Evolutionary conservation across 1,284 basidiomycete genomes (phyloP), one percentile per base, ranked within the genome.

Genomic region (Acaromyces ingoldii): DNA sequence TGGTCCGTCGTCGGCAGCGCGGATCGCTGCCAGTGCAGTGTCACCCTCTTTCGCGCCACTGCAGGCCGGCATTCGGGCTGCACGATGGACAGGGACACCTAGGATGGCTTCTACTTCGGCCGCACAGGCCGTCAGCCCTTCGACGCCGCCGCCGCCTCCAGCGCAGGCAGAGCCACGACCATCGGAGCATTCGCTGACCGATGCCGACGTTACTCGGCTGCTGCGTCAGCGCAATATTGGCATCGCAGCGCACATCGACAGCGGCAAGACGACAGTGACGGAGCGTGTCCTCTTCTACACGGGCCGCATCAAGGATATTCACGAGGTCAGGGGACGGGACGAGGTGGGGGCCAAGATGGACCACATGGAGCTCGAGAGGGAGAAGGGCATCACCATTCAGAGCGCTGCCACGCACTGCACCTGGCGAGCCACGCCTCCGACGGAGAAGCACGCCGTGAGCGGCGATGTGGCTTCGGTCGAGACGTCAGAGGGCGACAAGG

Each of bases 311-410:
- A 82, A 86, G 51, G 91, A 91, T 53, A 97, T 99, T 68, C 95
- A 99, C 76, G 95, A 99, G 82, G 93, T 95, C 13, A 82, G 95
- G 65, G 95, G 95, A 36, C 83, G 88, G 51, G 93, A 98, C 77
- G 85, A 86, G 46, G 91, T 98, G 22, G 95, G 93, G 45, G 95
- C 93, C 22, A 98, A 99, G 81, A 99, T 99, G 95, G 93, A 99
- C 78, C 89, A 87, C 71, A 99, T 99, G 93, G 95, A 98, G 67
- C 81, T 99, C 6, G 95, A 99, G 77, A 82, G 93, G 44, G 95
- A 98, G 78, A 98, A 99, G 79, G 95, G 93, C 43, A 99, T 99
- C 72, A 98, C 95, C 26, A 99, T 99, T 63, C 93, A 99, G 78
- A 91, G 88, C 69, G 93, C 95, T 3, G 95, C 95, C 1, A 98